Evolutionary conservation across 164 flowering plant genomes (phyloP).

Genomic region (Echeveria elegans): DNA sequence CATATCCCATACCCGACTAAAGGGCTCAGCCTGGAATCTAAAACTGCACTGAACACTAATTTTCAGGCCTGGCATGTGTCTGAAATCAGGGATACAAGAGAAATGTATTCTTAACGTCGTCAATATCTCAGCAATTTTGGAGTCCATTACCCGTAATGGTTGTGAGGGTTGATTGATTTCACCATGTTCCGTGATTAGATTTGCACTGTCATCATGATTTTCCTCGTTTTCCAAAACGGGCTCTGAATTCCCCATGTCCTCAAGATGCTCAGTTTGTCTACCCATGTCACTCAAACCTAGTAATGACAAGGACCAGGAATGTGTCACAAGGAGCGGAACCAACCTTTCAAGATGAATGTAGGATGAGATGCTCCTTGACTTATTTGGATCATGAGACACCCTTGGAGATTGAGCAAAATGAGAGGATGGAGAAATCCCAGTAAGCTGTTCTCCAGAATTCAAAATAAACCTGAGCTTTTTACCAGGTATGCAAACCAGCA

Average conservation of each 20-base stretch:
- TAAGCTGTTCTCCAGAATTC: slow-evolving; percentile 54
- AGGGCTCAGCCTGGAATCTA: slow-evolving; percentile 64
- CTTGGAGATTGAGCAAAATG: slow-evolving; percentile 50
- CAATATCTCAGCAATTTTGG: slow-evolving; percentile 59
- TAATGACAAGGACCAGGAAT: slow-evolving; percentile 75
- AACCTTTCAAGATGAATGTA: slow-evolving; percentile 65
- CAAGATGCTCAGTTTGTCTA: slow-evolving; percentile 23
- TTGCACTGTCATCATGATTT: slow-evolving; percentile 9
- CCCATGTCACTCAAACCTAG: slow-evolving; percentile 30
- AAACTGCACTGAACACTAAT: slow-evolving; percentile 56
- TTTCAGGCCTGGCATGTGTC: slow-evolving; percentile 74
- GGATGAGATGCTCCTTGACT: slow-evolving; percentile 48
- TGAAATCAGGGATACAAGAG: slow-evolving; percentile 73
- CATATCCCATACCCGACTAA: slow-evolving; percentile 41
- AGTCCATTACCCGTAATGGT: slow-evolving; percentile 80
- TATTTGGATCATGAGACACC: slow-evolving; percentile 35
- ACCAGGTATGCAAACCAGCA: slow-evolving; percentile 86
- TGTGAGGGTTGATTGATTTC: slow-evolving; percentile 19
- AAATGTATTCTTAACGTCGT: slow-evolving; percentile 58
- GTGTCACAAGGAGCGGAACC: slow-evolving; percentile 62
- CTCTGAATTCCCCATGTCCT: slow-evolving; percentile 36
- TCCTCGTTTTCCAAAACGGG: slow-evolving; percentile 25
- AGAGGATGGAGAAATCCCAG: slow-evolving; percentile 59
- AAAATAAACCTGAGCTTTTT: slow-evolving; percentile 67
- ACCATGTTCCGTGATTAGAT: slow-evolving; percentile 6